Evolutionary conservation across 2,329 filamentous ascomycete species (phyloP).

Genomic region (Cordyceps cicadae): DNA sequence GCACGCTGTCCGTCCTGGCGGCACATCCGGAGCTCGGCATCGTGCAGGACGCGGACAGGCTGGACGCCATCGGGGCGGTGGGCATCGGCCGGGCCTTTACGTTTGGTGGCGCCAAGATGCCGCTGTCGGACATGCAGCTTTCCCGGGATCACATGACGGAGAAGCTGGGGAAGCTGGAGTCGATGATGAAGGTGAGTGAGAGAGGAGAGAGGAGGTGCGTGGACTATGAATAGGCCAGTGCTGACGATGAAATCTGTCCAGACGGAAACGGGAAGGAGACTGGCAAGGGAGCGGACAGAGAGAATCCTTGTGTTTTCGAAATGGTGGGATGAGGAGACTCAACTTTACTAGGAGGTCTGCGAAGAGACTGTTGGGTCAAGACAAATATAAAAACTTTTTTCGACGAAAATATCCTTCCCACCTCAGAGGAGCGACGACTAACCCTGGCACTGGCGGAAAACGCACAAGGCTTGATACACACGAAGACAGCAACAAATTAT

Average conservation of each 20-base stretch:
- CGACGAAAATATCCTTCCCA: not conserved
- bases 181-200: slow-evolving; percentile 46
- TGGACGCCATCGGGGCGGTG: slow-evolving; percentile 83
- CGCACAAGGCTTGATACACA: not conserved
- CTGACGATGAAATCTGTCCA: not conserved
- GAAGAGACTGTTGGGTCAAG: not conserved
- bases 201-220: no score
- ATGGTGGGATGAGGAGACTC: slow-evolving; percentile 51
- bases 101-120: slow-evolving; percentile 59
- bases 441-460: no score
- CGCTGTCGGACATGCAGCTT: slow-evolving; percentile 56
- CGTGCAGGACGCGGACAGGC: slow-evolving; percentile 84
- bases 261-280: slow-evolving; percentile 43
- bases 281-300: slow-evolving; percentile 46
- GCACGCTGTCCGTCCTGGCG: slow-evolving; percentile 50
- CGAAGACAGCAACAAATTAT: no score
- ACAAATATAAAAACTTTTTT: not conserved
- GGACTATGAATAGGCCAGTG: not conserved
- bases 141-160: slow-evolving; percentile 58
- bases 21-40: slow-evolving; percentile 56
- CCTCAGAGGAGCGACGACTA: no score
- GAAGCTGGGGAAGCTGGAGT: slow-evolving; percentile 60
- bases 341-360: not conserved
- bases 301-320: slow-evolving; percentile 43
- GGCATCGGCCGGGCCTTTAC: slow-evolving; percentile 62